These are phyloP conservation scores for Oenanthe sinensis DNA, from an alignment of 129 eudicot species.

Conservation along the genomic window DNA sequence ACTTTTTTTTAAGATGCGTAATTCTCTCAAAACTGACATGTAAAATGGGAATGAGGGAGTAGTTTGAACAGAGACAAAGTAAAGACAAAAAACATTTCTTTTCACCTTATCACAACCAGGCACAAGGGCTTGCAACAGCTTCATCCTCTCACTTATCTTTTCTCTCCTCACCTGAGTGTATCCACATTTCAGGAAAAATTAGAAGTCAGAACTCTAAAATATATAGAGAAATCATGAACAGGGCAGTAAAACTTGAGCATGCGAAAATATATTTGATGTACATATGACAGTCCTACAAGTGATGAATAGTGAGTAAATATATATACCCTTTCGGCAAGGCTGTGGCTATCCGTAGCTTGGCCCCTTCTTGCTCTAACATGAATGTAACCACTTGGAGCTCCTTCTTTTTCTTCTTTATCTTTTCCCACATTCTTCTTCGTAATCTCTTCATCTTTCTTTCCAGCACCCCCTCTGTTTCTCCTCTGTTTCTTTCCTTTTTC, in stretches of 20 bases:
- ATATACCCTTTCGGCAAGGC: conserved; percentile 91
- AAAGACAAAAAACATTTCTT: conserved; percentile 4
- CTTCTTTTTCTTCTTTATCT: conserved; percentile 23
- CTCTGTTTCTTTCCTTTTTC: conserved; percentile 39
- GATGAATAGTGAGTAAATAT: conserved; percentile 1
- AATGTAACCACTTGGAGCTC: conserved; percentile 54
- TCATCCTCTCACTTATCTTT: conserved; percentile 97
- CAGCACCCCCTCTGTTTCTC: conserved; percentile 15
- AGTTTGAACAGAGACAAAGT: conserved; percentile 11
- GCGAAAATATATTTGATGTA: not conserved
- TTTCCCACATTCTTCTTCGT: not conserved
- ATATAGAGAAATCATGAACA: not conserved
- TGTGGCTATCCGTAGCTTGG: conserved; percentile 96
- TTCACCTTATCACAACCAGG: conserved; percentile 99
- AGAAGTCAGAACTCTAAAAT: not conserved
- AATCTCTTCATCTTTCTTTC: not conserved
- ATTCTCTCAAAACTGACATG: too few species aligned
- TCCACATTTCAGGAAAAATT: not conserved
- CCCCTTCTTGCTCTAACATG: conserved; percentile 98
- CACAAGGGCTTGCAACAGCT: conserved; percentile 74
- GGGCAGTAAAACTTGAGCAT: not conserved
- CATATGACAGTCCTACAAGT: not conserved
- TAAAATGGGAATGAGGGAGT: too few species aligned
- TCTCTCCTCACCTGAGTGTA: conserved; percentile 75
- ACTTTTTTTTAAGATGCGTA: too few species aligned